Base-by-base conservation (phyloP, 768 basidiomycete species). In the Russula ochroleuca region DNA sequence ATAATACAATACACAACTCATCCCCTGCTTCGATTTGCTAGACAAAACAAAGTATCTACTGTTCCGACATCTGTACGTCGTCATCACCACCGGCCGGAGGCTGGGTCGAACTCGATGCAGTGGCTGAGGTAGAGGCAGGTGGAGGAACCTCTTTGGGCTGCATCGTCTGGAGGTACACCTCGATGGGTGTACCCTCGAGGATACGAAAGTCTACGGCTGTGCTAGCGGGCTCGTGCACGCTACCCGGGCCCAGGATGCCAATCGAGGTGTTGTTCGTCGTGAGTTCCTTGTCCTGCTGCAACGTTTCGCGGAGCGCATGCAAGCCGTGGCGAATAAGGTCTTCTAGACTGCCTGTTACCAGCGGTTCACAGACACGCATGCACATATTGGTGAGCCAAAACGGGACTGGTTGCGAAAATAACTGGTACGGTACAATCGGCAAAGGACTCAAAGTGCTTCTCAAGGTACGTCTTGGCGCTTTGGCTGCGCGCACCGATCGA, bases 401-500 rank as follows among this genome's bases (percentile, higher is more conserved):
- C 21, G 47, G 13, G 47, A 8, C 55, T 47, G 41, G 50, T 48
- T 23, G 5, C 23, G 53, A 58, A 61, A 14, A 54, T n/a, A n/a
- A 25, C 21, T 23, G 48, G 15, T 25, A 28, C 23, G 2, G 31
- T 67, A 97, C 94, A 87, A 73, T 93, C 86, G 5, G 81, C 80
- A 72, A 98, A 99, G 70, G 80, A 83, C 74, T 92, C 88, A 70
- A 86, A 97, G 72, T 98, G 86, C 75, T 90, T 92, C 80, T 99
- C 97, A 41, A 99, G 80, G 75, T 98, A 99, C 14, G 97, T 99
- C 78, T 98, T 98, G 55, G 97, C 96, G 69, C 93, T 96, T 77
- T 99, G 97, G 76, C 91, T 94, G 56, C 97, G 85, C 15, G 96
- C 96, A 57, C 97, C 97, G 75, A 99, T 99, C 45, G 94, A 96